Evolutionary conservation across 768 basidiomycete species (phyloP).

Genomic region (Rubroboletus pulcherrimus): DNA sequence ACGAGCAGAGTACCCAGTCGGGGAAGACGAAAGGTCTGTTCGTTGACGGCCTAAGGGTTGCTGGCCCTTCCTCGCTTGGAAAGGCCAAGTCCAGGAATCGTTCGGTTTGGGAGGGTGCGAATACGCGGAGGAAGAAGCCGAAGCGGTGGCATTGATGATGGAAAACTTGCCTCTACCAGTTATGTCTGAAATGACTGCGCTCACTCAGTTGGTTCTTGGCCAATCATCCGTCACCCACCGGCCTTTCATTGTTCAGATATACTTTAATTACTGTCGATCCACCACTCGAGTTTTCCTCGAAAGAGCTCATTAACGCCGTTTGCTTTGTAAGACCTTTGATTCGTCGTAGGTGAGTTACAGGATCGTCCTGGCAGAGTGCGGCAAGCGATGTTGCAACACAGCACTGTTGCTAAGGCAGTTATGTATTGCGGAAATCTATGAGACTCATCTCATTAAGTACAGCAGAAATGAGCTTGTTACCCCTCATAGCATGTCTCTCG

Average conservation of each 20-base stretch:
- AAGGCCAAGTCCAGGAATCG: conserved; percentile 22
- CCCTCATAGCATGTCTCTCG: background rate
- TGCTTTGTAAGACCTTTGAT: background rate
- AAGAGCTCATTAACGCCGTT: background rate
- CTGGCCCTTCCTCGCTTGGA: conserved; percentile 14
- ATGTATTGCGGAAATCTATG: background rate
- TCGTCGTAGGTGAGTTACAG: background rate
- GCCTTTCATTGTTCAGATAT: background rate
- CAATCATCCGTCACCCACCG: too few species aligned
- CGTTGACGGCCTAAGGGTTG: conserved; percentile 19
- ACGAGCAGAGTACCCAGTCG: conserved; percentile 9
- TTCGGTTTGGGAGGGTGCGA: conserved; percentile 25
- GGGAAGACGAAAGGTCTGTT: conserved; percentile 21
- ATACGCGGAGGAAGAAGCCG: conserved; percentile 8
- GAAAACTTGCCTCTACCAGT: too few species aligned
- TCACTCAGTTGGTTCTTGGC: background rate
- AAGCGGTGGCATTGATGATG: conserved; percentile 18
- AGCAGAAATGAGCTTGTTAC: background rate
- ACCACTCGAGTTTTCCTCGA: background rate
- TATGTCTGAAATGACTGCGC: too few species aligned
- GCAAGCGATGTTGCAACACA: background rate
- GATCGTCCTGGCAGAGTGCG: background rate
- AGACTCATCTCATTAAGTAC: background rate
- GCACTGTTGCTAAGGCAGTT: background rate
- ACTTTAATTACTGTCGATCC: background rate